Evolutionary conservation across 176 grass and related monocot species (phyloP), one percentile per base, ranked within the genome.

Genomic region (Zea luxurians): DNA sequence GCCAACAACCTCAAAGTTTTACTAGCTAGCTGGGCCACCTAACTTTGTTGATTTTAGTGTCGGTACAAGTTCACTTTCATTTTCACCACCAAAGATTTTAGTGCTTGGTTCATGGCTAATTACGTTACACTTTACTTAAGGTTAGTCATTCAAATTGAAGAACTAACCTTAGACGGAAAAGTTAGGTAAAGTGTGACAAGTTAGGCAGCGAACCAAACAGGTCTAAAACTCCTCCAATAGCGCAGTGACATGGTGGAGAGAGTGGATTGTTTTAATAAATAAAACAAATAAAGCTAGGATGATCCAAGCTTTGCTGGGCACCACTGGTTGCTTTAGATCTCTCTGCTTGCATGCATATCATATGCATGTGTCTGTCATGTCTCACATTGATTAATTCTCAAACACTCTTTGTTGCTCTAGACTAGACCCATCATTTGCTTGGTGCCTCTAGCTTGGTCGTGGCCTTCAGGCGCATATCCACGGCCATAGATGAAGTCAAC

Each of bases 301-400:
- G 48, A 72, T 27, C 38, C 61, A 58, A 78, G 41, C 60, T 85
- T 79, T 73, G 38, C 4, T 15, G 57, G 70, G 55, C 74, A 78
- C 66, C 64, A 55, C 57, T 41, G 53, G 17, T 71, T 74, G 57
- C 74, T 70, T 77, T 54, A 15, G 37, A 7, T 58, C 38, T 57
- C 17, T 36, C 37, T 7, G 18, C 44, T 21, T 50, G 40, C 73
- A 62, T 63, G 54, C 18, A 42, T 20, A 27, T 52, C n/a, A n/a
- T n/a, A n/a, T n/a, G 36, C 21, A 40, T 61, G 34, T 84, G 54
- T 8, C 8, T 53, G 73, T 63, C 74, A 63, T 27, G 21, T 37
- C 13, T 78, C 20, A 10, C 75, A 66, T 27, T 58, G 59, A 58
- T 73, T 79, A n/a, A n/a, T n/a, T n/a, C 76, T 73, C 60, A 48